Base-by-base conservation (phyloP, 495 filamentous ascomycete genomes). In the Bacidia rubella region DNA sequence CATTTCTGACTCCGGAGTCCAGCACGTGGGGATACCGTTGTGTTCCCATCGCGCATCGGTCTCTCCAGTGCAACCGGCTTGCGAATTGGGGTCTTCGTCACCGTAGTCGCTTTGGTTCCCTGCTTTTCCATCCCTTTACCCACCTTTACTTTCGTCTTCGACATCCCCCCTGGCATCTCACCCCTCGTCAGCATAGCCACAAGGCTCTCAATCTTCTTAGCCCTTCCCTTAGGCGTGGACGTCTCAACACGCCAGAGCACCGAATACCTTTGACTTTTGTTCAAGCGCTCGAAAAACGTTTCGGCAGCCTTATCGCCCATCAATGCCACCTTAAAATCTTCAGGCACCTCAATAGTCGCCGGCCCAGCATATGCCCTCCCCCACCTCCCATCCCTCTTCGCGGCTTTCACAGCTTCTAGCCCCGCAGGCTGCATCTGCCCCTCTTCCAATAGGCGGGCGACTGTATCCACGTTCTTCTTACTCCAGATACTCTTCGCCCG, bases 341-440 rank as follows among this genome's bases (percentile, higher is more conserved):
- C 62, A 2, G 75, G 73, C 5, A 76, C 66, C 23, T 57, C 55
- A 11, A 74, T 72, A 10, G 52, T 64, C 11, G 65, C 68, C 2
- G 69, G 62, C 1, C 70, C 68, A 11, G 68, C 66, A 57, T 81
- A 81, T 0, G 77, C 77, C 29, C 66, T 63, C 1, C 69, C 70
- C 76, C 76, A 79, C 0, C 76, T 66, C 7, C 76, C 76, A 54
- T 79, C 75, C 1, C 62, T 67, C 57, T 74, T 74, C 0, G 76
- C 77, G 1, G 70, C 68, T 3, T 79, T 70, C 25, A 81, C 66
- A 20, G 66, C 74, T 39, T 60, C 64, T 38, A 68, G 51, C 0
- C 77, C 77, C 1, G 71, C 63, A 1, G 63, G 65, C 0, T 67
- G 64, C 66, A 81, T 75, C 11, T 71, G 63, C 0, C 73, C 75